These are phyloP conservation scores for Coelastrella sp. DNA, from an alignment of 139 green algal species.

Conservation along the genomic window DNA sequence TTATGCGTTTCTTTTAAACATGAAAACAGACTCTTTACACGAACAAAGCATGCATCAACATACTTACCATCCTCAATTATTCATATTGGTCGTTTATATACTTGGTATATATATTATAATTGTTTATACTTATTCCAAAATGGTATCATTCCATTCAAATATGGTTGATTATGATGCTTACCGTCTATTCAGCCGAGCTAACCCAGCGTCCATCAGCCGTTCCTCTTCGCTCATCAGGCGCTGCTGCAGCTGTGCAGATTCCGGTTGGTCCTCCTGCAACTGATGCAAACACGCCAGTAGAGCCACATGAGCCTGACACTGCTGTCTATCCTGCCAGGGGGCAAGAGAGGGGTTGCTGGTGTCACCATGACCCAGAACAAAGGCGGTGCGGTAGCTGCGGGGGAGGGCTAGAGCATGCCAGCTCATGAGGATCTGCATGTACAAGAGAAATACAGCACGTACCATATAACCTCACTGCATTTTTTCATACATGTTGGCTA, in stretches of 20 bases:
- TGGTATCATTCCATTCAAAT: too few relatives aligned
- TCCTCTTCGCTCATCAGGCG: not conserved
- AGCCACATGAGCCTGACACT: conserved; percentile 33
- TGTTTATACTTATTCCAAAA: not conserved
- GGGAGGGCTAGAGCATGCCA: conserved; percentile 29
- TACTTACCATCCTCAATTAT: not conserved
- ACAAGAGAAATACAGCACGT: not conserved
- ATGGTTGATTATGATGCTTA: conserved; percentile 3
- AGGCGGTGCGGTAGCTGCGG: not conserved
- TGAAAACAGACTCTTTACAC: not conserved
- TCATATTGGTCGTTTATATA: not conserved
- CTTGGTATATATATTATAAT: not conserved
- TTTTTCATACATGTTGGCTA: too few relatives aligned
- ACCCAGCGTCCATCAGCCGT: not conserved
- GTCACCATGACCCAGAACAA: conserved; percentile 18
- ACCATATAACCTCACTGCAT: too few relatives aligned
- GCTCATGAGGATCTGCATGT: conserved; percentile 32
- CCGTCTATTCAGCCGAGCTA: not conserved
- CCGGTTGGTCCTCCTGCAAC: conserved; percentile 20
- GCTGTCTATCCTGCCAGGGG: not conserved
- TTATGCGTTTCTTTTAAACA: not conserved
- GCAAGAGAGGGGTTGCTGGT: conserved; percentile 14
- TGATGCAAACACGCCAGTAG: conserved; percentile 44
- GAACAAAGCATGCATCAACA: not conserved
- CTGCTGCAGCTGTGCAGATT: not conserved